phyloP scores from a whole-genome alignment of 331 rosid species.

The Acacia pycnantha region DNA sequence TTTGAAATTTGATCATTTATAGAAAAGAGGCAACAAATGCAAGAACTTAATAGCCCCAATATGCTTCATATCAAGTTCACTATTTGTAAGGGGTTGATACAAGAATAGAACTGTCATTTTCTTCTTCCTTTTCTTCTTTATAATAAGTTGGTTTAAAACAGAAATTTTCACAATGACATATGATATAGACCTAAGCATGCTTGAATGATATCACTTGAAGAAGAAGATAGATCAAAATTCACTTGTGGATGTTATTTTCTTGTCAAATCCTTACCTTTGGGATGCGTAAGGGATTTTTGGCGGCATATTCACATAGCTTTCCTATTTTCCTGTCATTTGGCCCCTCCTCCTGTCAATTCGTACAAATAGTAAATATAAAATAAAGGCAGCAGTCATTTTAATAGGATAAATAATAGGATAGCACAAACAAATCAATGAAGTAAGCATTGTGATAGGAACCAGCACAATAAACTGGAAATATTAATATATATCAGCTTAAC shows the following conservation, averaged over 20 bases:
- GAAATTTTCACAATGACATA: not conserved
- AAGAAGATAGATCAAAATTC: not conserved
- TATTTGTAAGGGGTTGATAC: not conserved
- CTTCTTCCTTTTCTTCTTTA: not conserved
- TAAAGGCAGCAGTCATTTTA: not conserved
- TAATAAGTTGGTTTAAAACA: not conserved
- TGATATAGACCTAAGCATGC: not conserved
- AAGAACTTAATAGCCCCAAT: conserved; percentile 6
- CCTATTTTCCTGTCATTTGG: conserved; percentile 90
- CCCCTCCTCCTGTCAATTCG: conserved; percentile 75
- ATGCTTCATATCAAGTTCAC: not conserved
- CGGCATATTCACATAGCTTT: conserved; percentile 86
- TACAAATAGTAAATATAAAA: conserved; percentile 12
- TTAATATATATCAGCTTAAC: too few species aligned
- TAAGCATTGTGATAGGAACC: too few species aligned
- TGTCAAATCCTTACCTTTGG: conserved; percentile 63
- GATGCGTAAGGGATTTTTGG: conserved; percentile 90
- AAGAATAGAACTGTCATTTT: not conserved
- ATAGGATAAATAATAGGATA: not conserved
- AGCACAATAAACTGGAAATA: too few species aligned
- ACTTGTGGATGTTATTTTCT: not conserved
- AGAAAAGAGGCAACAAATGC: not conserved
- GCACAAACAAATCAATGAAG: conserved; percentile 8
- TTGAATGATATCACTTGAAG: not conserved
- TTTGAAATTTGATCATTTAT: not conserved